Evolutionary conservation across 768 basidiomycete genomes (phyloP).

Genomic region (Obba rivulosa): DNA sequence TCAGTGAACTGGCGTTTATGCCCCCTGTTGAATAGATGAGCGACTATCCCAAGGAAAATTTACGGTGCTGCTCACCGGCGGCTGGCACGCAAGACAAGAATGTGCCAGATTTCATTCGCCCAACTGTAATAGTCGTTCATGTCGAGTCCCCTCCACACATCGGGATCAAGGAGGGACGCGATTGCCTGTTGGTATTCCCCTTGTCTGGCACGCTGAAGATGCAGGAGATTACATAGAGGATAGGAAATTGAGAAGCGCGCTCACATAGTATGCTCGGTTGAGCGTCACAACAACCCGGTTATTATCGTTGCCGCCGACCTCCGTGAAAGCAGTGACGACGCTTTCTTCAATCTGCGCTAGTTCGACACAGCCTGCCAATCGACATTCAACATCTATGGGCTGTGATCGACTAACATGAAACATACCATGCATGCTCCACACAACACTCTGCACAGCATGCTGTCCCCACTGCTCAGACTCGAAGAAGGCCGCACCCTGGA

Average conservation of each 20-base stretch:
- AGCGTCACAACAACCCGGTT: constrained; percentile 55
- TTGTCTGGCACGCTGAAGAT: constrained; percentile 55
- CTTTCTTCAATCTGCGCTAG: constrained; percentile 65
- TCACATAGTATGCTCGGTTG: constrained; percentile 66
- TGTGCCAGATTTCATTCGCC: constrained; percentile 76
- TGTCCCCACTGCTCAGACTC: constrained; percentile 66
- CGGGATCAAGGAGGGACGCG: constrained; percentile 57
- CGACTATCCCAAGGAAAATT: constrained; percentile 1
- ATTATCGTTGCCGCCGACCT: constrained; percentile 51
- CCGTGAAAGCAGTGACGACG: constrained; percentile 63
- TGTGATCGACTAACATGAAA: not conserved
- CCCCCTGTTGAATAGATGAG: constrained; percentile 37
- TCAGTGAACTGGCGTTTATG: constrained; percentile 65
- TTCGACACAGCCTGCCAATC: constrained; percentile 54
- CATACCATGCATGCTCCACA: constrained; percentile 69
- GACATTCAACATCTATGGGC: not conserved
- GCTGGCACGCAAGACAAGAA: constrained; percentile 60
- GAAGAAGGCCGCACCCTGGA: constrained; percentile 40
- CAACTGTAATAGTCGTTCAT: constrained; percentile 65
- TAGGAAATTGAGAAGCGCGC: not conserved
- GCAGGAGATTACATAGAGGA: not conserved
- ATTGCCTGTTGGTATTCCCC: constrained; percentile 62
- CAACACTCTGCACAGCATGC: constrained; percentile 67
- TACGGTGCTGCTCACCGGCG: constrained; percentile 48
- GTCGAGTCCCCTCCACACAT: constrained; percentile 64